These are phyloP conservation scores for Pichia sp. DNA, from an alignment of 1,139 yeast species.

Conservation along the genomic window DNA sequence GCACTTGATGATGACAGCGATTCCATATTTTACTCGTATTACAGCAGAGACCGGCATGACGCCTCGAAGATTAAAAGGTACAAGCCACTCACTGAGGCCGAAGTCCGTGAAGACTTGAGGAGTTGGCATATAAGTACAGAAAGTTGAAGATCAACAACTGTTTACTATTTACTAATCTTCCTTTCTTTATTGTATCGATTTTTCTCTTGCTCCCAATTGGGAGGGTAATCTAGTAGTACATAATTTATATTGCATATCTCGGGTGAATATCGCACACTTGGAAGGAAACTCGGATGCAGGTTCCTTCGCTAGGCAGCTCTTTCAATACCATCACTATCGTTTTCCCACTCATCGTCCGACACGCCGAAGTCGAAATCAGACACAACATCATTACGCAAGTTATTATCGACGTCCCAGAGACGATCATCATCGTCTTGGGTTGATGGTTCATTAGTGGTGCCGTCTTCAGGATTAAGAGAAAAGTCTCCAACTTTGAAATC, in stretches of 20 bases:
- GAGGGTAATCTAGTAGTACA: not conserved
- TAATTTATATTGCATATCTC: not conserved
- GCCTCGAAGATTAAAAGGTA: constrained; percentile 10
- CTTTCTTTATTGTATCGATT: not conserved
- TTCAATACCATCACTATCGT: constrained; percentile 29
- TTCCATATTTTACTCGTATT: constrained; percentile 1
- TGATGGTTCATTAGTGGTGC: not conserved
- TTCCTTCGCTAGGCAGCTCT: constrained; percentile 15
- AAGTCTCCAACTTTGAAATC: not conserved
- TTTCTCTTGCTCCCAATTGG: not conserved
- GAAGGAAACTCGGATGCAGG: not conserved
- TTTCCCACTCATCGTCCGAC: constrained; percentile 24
- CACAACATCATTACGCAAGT: constrained; percentile 18
- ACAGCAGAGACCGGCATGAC: not conserved
- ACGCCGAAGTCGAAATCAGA: constrained; percentile 19
- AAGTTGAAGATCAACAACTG: not conserved
- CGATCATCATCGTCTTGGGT: not conserved
- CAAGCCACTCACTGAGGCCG: constrained; percentile 28
- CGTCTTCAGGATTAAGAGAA: not conserved
- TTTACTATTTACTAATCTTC: not conserved
- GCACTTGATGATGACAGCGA: constrained; percentile 9
- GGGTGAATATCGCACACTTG: not conserved
- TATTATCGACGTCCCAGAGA: constrained; percentile 12
- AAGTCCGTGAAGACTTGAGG: constrained; percentile 28
- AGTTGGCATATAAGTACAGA: constrained; percentile 29